Evolutionary conservation across 1,284 basidiomycete species (phyloP).

Genomic region (Pseudozyma tsukubaensis): DNA sequence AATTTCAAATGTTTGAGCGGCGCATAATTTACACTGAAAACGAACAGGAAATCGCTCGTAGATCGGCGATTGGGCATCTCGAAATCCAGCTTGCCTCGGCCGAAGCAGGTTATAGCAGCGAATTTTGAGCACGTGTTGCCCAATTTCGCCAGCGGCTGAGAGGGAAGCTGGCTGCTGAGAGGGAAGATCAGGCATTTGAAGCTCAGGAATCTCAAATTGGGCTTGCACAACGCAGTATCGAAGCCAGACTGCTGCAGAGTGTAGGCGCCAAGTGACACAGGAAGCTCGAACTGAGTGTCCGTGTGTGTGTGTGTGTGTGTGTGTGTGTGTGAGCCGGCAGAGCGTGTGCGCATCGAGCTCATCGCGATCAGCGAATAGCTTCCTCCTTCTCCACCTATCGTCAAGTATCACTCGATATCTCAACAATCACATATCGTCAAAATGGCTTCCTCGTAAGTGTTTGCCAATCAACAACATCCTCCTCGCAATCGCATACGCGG

Average conservation of each 20-base stretch:
- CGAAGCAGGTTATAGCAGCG: no score
- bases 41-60: not conserved
- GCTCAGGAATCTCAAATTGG: not conserved
- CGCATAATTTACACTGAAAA: no score
- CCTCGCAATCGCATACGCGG: not conserved
- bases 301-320: not conserved
- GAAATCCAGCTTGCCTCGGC: no score
- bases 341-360: slow-evolving; percentile 26
- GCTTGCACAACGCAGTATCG: not conserved
- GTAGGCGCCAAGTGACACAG: not conserved
- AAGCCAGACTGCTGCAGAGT: not conserved
- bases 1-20: no score
- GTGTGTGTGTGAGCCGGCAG: not conserved
- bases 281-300: not conserved
- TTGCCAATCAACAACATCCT: not conserved
- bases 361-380: slow-evolving; percentile 27
- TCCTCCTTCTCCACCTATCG: slow-evolving; percentile 38
- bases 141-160: no score
- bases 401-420: slow-evolving; percentile 48
- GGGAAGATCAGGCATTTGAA: not conserved
- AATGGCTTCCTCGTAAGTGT: slow-evolving; percentile 55
- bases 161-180: no score
- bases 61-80: not conserved
- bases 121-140: no score
- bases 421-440: slow-evolving; percentile 40